phyloP scores from a whole-genome alignment of 1,139 yeast genomes.

The Taiozyma sp. region DNA sequence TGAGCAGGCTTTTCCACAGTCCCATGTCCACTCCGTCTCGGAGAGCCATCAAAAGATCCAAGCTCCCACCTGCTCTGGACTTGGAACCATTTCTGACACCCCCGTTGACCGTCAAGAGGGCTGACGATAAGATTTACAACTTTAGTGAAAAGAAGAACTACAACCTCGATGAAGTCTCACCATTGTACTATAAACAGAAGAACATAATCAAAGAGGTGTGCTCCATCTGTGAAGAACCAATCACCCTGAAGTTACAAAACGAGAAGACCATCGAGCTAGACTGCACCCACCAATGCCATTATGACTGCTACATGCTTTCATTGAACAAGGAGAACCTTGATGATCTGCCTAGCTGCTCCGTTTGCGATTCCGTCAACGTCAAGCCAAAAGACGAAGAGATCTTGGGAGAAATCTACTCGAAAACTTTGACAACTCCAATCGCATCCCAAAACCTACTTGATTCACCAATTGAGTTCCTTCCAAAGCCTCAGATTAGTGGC shows the following conservation, averaged over 20 bases:
- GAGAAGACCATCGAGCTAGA: slow-evolving; percentile 31
- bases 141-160: slow-evolving; percentile 1
- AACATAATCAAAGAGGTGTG: slow-evolving; percentile 26
- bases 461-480: slow-evolving; percentile 2
- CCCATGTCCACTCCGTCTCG: not conserved
- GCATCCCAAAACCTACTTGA: not conserved
- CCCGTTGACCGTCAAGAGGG: slow-evolving; percentile 13
- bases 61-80: slow-evolving; percentile 22
- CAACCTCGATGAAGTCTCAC: not conserved
- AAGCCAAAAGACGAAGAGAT: slow-evolving; percentile 24
- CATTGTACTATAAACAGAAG: slow-evolving; percentile 13
- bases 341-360: slow-evolving; percentile 20
- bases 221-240: slow-evolving; percentile 31
- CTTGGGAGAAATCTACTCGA: slow-evolving; percentile 20
- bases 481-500: slow-evolving; percentile 3
- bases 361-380: slow-evolving; percentile 21
- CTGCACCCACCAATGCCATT: slow-evolving; percentile 28
- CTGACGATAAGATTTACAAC: not conserved
- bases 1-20: not conserved
- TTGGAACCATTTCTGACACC: slow-evolving; percentile 21
- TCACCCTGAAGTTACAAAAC: slow-evolving; percentile 26
- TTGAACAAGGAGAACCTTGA: slow-evolving; percentile 11
- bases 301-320: slow-evolving; percentile 20
- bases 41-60: slow-evolving; percentile 14
- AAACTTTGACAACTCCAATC: not conserved